Evolutionary conservation across 1,284 basidiomycete species (phyloP), one percentile per base, ranked within the genome.

Genomic region (Ceraceosorus guamensis): DNA sequence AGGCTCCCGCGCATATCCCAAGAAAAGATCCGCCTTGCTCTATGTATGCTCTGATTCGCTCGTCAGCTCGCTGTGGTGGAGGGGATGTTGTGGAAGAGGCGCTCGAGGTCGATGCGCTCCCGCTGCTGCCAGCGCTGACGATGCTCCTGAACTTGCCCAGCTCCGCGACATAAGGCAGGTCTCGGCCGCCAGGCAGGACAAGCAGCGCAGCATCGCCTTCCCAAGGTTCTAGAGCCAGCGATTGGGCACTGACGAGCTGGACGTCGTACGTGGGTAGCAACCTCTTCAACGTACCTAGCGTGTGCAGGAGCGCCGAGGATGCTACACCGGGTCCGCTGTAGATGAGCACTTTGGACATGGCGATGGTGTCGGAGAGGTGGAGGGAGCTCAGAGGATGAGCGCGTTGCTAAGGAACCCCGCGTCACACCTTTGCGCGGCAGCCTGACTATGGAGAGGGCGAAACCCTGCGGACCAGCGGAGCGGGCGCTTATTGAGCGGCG

Each of bases 11-110:
- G 54, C 84, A 85, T 24, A 89, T 80, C 5, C 83, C 84, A 6
- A 89, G 75, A 60, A 84, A 84, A 33, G 77, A 77, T 3, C 91
- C 91, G 1, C 91, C 69, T 8, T 32, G 88, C 49, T 84, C 79
- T 7, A 88, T 82, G 65, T 83, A 93, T 10, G 79, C 78, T 52
- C 80, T 80, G 51, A 92, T 83, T 32, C 60, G 48, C 33, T 50
- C 39, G 10, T 55, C 49, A 11, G 62, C 67, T 5, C 46, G 55
- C 24, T 3, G 24, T 24, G 24, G 24, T 24, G 24, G 24, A 31
- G 16, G 24, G 31, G 30, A 7, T 5, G 24, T 13, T 49, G 46
- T 16, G 35, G 24, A 24, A 16, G 10, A 46, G 50, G 30, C 16
- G 32, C 18, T 46, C 34, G 58, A 51, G 33, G 10, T 4, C 11